phyloP scores from a whole-genome alignment of 2,329 filamentous ascomycete genomes.

The Aspergillus piperis region DNA sequence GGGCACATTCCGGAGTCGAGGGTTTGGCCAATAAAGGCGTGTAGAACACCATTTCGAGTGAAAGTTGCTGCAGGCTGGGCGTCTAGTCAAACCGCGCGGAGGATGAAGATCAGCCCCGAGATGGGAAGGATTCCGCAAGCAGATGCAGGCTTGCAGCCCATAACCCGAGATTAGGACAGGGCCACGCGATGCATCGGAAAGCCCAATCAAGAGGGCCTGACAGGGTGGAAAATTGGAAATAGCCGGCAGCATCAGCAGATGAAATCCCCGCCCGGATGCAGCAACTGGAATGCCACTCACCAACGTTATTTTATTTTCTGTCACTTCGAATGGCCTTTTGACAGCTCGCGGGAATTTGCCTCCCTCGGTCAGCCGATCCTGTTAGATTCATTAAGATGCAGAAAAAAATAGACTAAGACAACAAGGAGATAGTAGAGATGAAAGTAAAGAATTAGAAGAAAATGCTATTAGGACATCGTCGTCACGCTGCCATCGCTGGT shows the following conservation, averaged over 20 bases:
- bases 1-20: neutral
- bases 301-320: no score
- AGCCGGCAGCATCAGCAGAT: neutral
- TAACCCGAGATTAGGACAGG: neutral
- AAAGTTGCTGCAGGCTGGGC: no score
- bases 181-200: neutral
- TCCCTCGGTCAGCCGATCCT: no score
- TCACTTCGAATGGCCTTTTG: no score
- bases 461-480: constrained; percentile 2
- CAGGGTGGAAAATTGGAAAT: neutral
- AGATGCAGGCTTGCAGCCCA: no score
- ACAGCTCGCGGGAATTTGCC: no score
- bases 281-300: no score
- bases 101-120: neutral
- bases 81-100: no score
- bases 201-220: neutral
- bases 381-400: no score
- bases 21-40: no score
- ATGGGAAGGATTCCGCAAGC: neutral
- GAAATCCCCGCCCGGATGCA: no score
- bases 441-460: constrained; percentile 11
- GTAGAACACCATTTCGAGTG: no score
- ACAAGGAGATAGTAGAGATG: constrained; percentile 18
- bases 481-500: constrained; percentile 17
- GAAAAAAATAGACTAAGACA: neutral